phyloP scores from a whole-genome alignment of 192 early-diverging fungal genomes.

The Mortierella alpina region DNA sequence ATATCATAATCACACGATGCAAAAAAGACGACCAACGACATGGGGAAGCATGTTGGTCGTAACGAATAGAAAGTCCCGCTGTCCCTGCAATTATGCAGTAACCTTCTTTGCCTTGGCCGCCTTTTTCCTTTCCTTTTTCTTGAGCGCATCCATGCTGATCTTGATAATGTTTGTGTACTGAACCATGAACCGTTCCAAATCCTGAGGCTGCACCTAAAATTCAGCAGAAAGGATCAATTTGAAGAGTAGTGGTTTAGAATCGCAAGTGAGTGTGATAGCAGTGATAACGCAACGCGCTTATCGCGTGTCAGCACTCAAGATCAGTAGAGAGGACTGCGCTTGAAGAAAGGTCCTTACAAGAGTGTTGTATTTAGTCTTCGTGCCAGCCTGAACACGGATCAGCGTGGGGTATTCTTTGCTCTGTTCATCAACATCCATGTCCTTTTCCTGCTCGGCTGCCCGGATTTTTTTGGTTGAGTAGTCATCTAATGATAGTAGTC shows the following conservation, averaged over 20 bases:
- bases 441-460: constrained; percentile 21
- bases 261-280: not conserved
- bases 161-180: constrained; percentile 53
- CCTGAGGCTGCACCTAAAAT: constrained; percentile 47
- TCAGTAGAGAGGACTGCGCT: not conserved
- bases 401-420: constrained; percentile 48
- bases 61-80: no score
- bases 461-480: constrained; percentile 46
- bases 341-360: constrained; percentile 26
- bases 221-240: not conserved
- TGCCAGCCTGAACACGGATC: constrained; percentile 33
- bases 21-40: no score
- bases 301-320: not conserved
- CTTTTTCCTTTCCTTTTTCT: constrained; percentile 57
- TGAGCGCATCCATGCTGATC: constrained; percentile 51
- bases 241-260: no score
- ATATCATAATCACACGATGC: no score
- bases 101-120: constrained; percentile 42
- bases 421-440: constrained; percentile 25
- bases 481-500: constrained; percentile 1
- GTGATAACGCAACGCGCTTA: not conserved
- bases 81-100: constrained; percentile 13
- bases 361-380: constrained; percentile 37
- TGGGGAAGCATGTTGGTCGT: no score
- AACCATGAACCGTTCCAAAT: constrained; percentile 52